Conservation (phyloP, 2,329 filamentous ascomycete genomes). For the Emergomyces orientalis region DNA sequence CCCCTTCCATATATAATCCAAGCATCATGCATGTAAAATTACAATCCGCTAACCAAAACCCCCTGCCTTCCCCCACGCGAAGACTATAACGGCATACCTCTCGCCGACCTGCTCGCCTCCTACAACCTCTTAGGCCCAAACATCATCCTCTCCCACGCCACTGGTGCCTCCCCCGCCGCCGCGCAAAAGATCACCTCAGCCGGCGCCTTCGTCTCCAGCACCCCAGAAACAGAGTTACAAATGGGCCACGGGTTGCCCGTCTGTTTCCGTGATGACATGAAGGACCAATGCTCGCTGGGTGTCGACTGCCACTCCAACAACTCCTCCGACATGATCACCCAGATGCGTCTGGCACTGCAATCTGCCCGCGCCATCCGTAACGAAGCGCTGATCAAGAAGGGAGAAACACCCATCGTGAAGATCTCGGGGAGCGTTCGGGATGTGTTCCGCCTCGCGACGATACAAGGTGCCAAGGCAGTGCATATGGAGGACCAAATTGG, state of each 20-base stretch:
- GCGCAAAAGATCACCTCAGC: constrained; percentile 16
- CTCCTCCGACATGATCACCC: constrained; percentile 21
- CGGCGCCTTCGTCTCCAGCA: constrained; percentile 20
- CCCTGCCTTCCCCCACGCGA: background rate
- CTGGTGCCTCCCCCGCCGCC: constrained; percentile 16
- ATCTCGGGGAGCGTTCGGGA: constrained; percentile 19
- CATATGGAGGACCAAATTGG: constrained; percentile 22
- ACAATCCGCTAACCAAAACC: background rate
- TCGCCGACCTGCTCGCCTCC: constrained; percentile 10
- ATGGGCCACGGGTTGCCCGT: constrained; percentile 25
- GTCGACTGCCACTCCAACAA: constrained; percentile 28
- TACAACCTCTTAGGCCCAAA: constrained; percentile 17
- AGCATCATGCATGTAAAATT: no score
- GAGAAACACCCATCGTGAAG: constrained; percentile 10
- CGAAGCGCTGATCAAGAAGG: constrained; percentile 10
- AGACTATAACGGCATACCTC: background rate
- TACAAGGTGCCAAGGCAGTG: constrained; percentile 24
- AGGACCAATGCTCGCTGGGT: constrained; percentile 20
- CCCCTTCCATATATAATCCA: no score
- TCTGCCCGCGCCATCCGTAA: constrained; percentile 18
- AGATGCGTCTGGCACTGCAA: constrained; percentile 23
- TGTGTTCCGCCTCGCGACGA: constrained; percentile 23
- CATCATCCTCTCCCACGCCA: constrained; percentile 22
- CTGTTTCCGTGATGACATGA: constrained; percentile 19
- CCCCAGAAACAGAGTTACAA: constrained; percentile 25